Base-by-base conservation (phyloP, 2,329 filamentous ascomycete genomes). In the Fusarium zealandicum region DNA sequence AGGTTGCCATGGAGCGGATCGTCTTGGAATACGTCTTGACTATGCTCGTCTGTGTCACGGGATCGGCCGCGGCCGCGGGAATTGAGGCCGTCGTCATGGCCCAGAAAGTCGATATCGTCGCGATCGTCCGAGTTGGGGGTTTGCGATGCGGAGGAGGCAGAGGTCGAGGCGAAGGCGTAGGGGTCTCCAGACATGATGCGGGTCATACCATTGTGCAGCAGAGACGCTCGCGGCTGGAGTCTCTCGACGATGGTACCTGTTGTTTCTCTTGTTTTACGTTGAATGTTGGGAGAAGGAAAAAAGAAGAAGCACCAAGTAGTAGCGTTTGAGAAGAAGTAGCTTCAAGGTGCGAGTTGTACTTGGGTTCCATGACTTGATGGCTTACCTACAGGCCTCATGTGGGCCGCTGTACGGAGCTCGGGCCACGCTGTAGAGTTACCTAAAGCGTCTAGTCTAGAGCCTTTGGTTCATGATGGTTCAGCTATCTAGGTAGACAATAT, bases 1-100 rank as follows among this genome's bases (percentile, higher is more conserved):
- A 82, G 68, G 36, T 78, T 75, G 43, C 77, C 73, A 48, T 78
- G 75, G 52, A 87, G 73, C 16, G 85, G 83, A 69, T 88, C 85
- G 40, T 84, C 78, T 36, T 75, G 76, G 46, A 88, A 75, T 30
- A 84, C 59, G 44, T 72, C 70, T 45, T 65, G 66, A 33, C 67
- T 59, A 51, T 37, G 30, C 18, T 18, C 41, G 33, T 32, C 20
- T 18, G n/a, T 6, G 6, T 12, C 45, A 41, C 45, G 36, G 39
- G 37, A 42, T 33, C 43, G 53, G 31, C 42, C 44, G 16, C 50
- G 57, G 22, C 64, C 55, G 45, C 66, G 66, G 52, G 50, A 67
- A 49, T 57, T 46, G 57, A 70, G 57, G 57, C 80, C 75, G 63
- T 80, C 47, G 18, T 56, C 37, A 46, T 70, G 67, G 58, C 71